These are phyloP conservation scores for Penicillium sp. DNA, from an alignment of 2,329 filamentous ascomycete genomes.

Conservation along the genomic window DNA sequence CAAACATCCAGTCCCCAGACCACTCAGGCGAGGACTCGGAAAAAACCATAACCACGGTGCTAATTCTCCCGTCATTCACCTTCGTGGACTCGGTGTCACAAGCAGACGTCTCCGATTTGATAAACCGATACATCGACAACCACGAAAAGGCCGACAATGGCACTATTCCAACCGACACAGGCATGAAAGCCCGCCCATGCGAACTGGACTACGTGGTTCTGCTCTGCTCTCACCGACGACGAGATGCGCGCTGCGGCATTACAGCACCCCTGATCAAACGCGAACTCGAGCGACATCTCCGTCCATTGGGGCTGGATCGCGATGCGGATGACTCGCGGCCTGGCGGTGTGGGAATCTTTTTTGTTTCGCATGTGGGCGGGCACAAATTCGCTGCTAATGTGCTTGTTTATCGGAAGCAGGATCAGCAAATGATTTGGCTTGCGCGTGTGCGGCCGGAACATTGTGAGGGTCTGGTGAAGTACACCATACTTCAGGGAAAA, in stretches of 20 bases:
- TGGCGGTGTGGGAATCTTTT: slow-evolving; percentile 84
- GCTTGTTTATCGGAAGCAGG: slow-evolving; percentile 67
- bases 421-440: slow-evolving; percentile 65
- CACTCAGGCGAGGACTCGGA: slow-evolving; percentile 5
- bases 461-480: slow-evolving; percentile 80
- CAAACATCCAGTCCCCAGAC: slow-evolving; percentile 28
- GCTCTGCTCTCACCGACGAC: slow-evolving; percentile 81
- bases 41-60: slow-evolving; percentile 69
- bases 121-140: slow-evolving; percentile 62
- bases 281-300: slow-evolving; percentile 78
- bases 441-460: slow-evolving; percentile 81
- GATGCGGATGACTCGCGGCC: slow-evolving; percentile 78
- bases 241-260: slow-evolving; percentile 87
- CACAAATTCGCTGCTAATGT: slow-evolving; percentile 93
- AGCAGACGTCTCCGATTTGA: slow-evolving; percentile 58
- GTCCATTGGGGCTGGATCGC: slow-evolving; percentile 71
- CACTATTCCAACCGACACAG: slow-evolving; percentile 37
- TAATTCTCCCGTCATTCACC: slow-evolving; percentile 77
- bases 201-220: slow-evolving; percentile 79
- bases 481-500: slow-evolving; percentile 82
- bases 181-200: slow-evolving; percentile 54
- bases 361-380: slow-evolving; percentile 86
- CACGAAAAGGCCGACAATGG: slow-evolving; percentile 38
- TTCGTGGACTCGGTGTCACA: slow-evolving; percentile 74
- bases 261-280: slow-evolving; percentile 74